Percentiles rank a stretch among this genome's conserved stretches.
These are phyloP conservation scores for Amyloporia xantha DNA, from an alignment of 768 basidiomycete genomes.

Conservation along the genomic window DNA sequence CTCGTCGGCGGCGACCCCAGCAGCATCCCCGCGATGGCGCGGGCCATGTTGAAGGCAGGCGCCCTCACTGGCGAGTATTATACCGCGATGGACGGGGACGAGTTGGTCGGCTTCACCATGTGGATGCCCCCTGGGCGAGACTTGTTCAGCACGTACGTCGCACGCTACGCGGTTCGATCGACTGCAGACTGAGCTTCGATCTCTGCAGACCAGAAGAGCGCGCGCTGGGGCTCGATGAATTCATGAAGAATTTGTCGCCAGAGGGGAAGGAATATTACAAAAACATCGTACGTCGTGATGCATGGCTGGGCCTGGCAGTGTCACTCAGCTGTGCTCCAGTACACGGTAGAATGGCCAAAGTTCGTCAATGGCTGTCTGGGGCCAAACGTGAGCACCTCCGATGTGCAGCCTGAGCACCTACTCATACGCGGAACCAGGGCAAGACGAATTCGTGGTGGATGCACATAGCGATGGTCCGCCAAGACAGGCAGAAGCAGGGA, in stretches of 20 bases:
- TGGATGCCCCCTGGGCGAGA: constrained; percentile 11
- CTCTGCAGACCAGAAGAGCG: constrained; percentile 10
- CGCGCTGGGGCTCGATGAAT: constrained; percentile 11
- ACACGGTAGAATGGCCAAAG: constrained; percentile 8
- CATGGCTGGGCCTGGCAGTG: neutral
- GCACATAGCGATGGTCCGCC: constrained; percentile 11
- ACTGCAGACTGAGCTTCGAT: neutral
- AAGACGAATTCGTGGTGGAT: constrained; percentile 14
- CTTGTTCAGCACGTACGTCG: constrained; percentile 11
- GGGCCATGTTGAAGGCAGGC: constrained; percentile 15
- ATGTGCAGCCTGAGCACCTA: too few relatives aligned
- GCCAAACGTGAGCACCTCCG: constrained; percentile 3
- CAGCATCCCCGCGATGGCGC: constrained; percentile 4
- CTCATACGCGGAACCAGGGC: too few relatives aligned
- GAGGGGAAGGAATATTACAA: constrained; percentile 14
- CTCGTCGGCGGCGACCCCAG: constrained; percentile 16
- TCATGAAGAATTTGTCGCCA: constrained; percentile 12
- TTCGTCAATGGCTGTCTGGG: constrained; percentile 12
- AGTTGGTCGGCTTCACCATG: constrained; percentile 10
- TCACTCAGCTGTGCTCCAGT: constrained; percentile 3
- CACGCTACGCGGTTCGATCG: neutral
- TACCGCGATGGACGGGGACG: constrained; percentile 12
- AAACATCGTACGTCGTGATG: constrained; percentile 4
- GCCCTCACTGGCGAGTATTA: constrained; percentile 14
- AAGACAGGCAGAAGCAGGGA: constrained; percentile 12